A percentile compares a stretch with the other conserved stretches of the same genome.
Evolutionary conservation across 805 yeast species (phyloP).

Genomic region (Pichia membranifaciens): DNA sequence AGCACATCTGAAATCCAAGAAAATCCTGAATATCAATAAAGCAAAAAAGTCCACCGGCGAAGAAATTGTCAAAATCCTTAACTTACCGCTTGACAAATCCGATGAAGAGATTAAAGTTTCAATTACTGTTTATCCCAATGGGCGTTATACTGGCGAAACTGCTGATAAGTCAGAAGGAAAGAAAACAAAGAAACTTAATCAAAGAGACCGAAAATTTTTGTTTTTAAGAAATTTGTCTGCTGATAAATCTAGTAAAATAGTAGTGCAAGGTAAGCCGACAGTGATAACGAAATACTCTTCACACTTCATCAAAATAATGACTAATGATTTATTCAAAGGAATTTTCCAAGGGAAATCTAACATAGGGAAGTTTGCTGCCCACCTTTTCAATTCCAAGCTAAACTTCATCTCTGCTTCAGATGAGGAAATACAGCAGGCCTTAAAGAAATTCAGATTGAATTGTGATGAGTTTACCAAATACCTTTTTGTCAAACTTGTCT

Average conservation of each 20-base stretch:
- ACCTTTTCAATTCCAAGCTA: background rate
- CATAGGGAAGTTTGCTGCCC: constrained; percentile 9
- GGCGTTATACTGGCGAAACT: constrained; percentile 8
- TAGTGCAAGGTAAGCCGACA: background rate
- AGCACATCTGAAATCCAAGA: background rate
- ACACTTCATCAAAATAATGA: background rate
- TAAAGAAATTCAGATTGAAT: background rate
- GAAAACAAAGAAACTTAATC: constrained; percentile 1
- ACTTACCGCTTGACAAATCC: background rate
- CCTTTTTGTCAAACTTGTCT: background rate
- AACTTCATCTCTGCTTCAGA: constrained; percentile 7
- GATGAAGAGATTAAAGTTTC: constrained; percentile 9
- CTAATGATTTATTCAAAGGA: constrained; percentile 13
- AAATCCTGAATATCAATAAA: background rate
- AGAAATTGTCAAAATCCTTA: constrained; percentile 5
- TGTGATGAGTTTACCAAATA: background rate
- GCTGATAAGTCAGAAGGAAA: background rate
- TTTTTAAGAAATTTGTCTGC: constrained; percentile 1
- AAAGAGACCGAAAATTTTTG: constrained; percentile 8
- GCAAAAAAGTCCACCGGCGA: constrained; percentile 1
- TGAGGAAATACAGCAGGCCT: background rate
- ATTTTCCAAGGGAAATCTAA: constrained; percentile 4
- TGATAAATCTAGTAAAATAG: background rate
- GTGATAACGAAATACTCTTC: constrained; percentile 3
- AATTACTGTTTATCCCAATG: constrained; percentile 14